Percentiles rank a stretch among this genome's conserved stretches.
Evolutionary conservation across 495 filamentous ascomycete genomes (phyloP).

Genomic region (Hypoxylon crocopeplum): DNA sequence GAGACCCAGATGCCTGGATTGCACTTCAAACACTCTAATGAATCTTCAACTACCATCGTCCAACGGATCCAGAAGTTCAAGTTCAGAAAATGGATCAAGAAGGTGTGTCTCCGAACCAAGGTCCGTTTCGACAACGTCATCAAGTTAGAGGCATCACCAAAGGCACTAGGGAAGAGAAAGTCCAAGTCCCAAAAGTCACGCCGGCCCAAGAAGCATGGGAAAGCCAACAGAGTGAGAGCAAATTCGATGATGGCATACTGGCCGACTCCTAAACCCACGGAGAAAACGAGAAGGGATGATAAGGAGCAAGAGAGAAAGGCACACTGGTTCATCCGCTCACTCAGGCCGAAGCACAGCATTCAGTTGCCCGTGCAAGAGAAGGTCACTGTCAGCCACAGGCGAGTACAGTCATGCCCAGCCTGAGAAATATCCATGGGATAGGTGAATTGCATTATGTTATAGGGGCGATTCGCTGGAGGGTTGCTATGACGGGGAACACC

Average conservation of each 20-base stretch:
- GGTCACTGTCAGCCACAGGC: constrained; percentile 6
- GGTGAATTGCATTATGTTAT: neutral
- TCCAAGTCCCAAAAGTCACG: constrained; percentile 9
- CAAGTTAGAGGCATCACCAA: constrained; percentile 6
- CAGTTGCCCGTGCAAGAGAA: constrained; percentile 24
- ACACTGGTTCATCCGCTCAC: constrained; percentile 20
- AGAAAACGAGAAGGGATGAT: neutral
- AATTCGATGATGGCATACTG: constrained; percentile 5
- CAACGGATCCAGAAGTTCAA: constrained; percentile 35
- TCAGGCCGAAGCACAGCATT: constrained; percentile 24
- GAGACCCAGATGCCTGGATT: neutral
- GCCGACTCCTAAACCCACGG: neutral
- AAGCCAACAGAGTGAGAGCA: neutral
- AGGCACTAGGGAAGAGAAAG: constrained; percentile 1
- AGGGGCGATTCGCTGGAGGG: too few species aligned
- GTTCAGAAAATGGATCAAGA: constrained; percentile 34
- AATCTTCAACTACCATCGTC: constrained; percentile 20
- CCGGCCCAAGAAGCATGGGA: neutral
- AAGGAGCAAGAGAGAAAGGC: constrained; percentile 1
- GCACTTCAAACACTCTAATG: constrained; percentile 5
- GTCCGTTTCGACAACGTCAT: constrained; percentile 32
- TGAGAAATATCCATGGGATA: neutral
- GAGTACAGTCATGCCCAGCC: constrained; percentile 29
- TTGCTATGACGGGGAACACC: too few species aligned
- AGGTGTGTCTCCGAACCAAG: constrained; percentile 31